Percentiles rank a stretch among this genome's conserved stretches.
Conservation (phyloP, 305 asterid genomes). For the Petunia hybrid region DNA sequence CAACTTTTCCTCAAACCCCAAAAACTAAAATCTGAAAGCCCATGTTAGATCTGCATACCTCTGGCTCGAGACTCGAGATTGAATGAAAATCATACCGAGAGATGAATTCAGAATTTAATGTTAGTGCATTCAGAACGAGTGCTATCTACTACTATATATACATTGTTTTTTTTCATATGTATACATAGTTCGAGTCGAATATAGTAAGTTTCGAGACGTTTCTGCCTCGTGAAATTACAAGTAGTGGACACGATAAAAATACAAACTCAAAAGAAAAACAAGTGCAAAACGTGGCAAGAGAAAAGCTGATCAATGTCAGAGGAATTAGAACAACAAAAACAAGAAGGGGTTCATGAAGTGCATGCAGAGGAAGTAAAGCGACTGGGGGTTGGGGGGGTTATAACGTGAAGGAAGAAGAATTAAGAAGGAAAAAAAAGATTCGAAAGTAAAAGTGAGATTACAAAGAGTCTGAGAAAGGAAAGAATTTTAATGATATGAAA, state of each 20-base stretch:
- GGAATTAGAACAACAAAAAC: background rate
- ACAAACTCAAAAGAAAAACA: background rate
- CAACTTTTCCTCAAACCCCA: background rate
- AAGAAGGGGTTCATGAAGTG: conserved; percentile 1
- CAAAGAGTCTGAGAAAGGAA: background rate
- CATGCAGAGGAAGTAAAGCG: background rate
- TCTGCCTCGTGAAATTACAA: background rate
- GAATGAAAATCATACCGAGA: background rate
- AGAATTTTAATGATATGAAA: background rate
- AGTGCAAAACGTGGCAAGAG: background rate
- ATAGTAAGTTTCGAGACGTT: background rate
- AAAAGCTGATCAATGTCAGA: conserved; percentile 4
- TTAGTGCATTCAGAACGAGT: background rate
- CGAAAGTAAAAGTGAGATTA: background rate
- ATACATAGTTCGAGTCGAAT: background rate
- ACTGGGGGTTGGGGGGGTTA: background rate
- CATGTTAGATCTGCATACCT: conserved; percentile 5
- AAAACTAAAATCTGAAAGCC: background rate
- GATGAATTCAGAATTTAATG: background rate
- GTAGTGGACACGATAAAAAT: background rate
- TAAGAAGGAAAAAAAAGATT: background rate
- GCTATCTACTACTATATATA: background rate
- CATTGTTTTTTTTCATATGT: background rate
- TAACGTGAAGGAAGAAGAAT: conserved; percentile 6
- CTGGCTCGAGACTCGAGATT: background rate